Percentiles rank a stretch among this genome's conserved stretches.
Conservation (phyloP, 345 rosid species). For the Rubroshorea leprosula region DNA sequence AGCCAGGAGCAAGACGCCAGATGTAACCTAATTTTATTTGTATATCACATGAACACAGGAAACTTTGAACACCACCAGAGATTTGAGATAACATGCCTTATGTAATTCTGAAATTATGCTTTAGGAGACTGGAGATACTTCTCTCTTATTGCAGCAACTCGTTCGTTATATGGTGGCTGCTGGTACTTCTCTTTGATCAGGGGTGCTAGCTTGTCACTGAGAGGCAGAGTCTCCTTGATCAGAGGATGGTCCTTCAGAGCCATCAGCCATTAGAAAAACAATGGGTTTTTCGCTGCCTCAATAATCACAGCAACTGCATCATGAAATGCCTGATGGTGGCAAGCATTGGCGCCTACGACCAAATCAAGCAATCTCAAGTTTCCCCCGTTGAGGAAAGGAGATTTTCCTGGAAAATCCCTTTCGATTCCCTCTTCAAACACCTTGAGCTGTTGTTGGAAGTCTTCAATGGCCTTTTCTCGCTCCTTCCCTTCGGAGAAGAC, state of each 20-base stretch:
- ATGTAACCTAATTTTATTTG: no score
- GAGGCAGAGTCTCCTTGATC: slow-evolving; percentile 21
- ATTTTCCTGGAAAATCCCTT: slow-evolving; percentile 13
- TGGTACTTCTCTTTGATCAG: slow-evolving; percentile 3
- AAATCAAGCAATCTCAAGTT: slow-evolving; percentile 20
- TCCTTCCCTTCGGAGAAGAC: slow-evolving; percentile 13
- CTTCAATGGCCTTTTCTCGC: slow-evolving; percentile 17
- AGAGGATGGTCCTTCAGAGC: slow-evolving; percentile 14
- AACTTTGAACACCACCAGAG: no score
- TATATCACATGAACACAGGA: no score
- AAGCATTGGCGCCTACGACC: slow-evolving; percentile 10
- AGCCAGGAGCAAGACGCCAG: no score
- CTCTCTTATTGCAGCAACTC: slow-evolving; percentile 8
- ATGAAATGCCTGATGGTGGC: slow-evolving; percentile 19
- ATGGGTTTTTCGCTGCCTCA: neutral
- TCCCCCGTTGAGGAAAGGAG: slow-evolving; percentile 9
- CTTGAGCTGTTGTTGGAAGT: slow-evolving; percentile 2
- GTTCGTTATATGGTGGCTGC: slow-evolving; percentile 14
- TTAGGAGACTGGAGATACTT: slow-evolving; percentile 1
- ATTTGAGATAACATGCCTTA: no score
- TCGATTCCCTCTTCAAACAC: slow-evolving; percentile 22
- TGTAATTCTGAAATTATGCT: neutral
- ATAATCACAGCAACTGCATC: slow-evolving; percentile 9
- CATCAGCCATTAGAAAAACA: slow-evolving; percentile 17
- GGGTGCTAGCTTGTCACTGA: slow-evolving; percentile 13